Conservation (phyloP, 768 basidiomycete species). For the Hypsizygus marmoreus region DNA sequence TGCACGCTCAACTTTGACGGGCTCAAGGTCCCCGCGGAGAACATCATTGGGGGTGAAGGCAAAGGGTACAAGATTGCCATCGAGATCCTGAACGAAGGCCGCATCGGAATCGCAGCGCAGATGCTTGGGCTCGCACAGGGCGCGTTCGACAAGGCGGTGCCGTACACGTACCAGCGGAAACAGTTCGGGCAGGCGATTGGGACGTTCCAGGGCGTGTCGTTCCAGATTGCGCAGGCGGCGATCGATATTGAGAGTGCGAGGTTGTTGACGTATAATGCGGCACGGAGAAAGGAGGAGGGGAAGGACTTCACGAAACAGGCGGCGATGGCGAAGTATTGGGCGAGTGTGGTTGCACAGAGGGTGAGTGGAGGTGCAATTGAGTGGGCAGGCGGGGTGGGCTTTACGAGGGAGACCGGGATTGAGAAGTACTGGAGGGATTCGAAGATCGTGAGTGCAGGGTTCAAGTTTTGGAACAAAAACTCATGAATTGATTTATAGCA, state of each 20-base stretch:
- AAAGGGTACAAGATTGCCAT: conserved; percentile 98
- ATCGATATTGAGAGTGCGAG: conserved; percentile 87
- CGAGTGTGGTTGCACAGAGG: conserved; percentile 82
- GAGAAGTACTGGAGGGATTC: conserved; percentile 97
- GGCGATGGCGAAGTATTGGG: conserved; percentile 95
- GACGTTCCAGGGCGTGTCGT: conserved; percentile 92
- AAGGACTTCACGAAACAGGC: conserved; percentile 85
- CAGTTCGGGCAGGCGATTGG: conserved; percentile 94
- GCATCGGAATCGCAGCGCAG: conserved; percentile 97
- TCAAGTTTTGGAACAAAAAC: too few relatives aligned
- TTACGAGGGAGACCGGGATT: conserved; percentile 89
- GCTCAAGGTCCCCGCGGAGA: conserved; percentile 78
- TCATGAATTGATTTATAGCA: too few relatives aligned
- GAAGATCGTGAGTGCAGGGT: conserved; percentile 71
- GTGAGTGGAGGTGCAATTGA: conserved; percentile 90
- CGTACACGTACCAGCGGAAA: conserved; percentile 87
- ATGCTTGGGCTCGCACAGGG: conserved; percentile 98
- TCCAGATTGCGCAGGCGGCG: conserved; percentile 91
- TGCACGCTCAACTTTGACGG: conserved; percentile 96
- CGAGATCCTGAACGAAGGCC: conserved; percentile 92
- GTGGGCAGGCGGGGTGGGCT: conserved; percentile 92
- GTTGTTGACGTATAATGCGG: conserved; percentile 95
- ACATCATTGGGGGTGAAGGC: conserved; percentile 89
- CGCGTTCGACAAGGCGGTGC: conserved; percentile 91
- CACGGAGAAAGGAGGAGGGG: conserved; percentile 90